These are phyloP conservation scores for Cylindricascospora bacillispora DNA, from an alignment of 1,139 yeast species.

Conservation along the genomic window DNA sequence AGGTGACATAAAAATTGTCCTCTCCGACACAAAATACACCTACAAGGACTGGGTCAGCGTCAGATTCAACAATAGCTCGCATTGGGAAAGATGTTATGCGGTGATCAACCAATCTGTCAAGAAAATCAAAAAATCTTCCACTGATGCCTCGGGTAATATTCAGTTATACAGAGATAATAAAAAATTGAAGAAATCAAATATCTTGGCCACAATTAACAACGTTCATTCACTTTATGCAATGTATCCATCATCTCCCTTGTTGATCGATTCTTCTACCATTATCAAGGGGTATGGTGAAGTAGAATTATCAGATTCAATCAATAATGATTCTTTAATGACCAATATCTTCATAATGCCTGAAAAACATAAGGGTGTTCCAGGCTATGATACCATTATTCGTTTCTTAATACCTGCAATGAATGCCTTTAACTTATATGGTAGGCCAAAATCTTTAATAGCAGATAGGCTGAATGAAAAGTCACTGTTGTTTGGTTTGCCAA, in stretches of 20 bases:
- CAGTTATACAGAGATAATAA: constrained; percentile 54
- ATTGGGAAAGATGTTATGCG: constrained; percentile 90
- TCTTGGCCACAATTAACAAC: constrained; percentile 66
- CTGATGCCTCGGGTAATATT: constrained; percentile 36
- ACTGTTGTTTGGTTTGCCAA: constrained; percentile 79
- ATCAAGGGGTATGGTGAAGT: constrained; percentile 76
- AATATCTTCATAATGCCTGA: constrained; percentile 87
- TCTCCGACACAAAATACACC: constrained; percentile 72
- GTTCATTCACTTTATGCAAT: constrained; percentile 77
- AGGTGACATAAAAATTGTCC: constrained; percentile 71
- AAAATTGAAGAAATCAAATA: constrained; percentile 42
- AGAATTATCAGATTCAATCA: constrained; percentile 41
- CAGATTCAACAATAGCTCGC: constrained; percentile 93
- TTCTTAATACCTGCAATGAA: constrained; percentile 76
- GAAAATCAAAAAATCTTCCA: constrained; percentile 33
- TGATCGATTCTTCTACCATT: constrained; percentile 79
- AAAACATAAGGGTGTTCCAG: constrained; percentile 81
- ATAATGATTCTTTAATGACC: constrained; percentile 55
- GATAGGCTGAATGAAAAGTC: constrained; percentile 71
- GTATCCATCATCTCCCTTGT: constrained; percentile 73
- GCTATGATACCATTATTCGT: constrained; percentile 82
- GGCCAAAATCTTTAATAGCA: constrained; percentile 81
- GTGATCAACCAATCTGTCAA: constrained; percentile 59
- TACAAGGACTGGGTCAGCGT: constrained; percentile 95
- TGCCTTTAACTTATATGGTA: constrained; percentile 76